Evolutionary conservation across 805 yeast species (phyloP).

Genomic region (Candida qinlingensis): DNA sequence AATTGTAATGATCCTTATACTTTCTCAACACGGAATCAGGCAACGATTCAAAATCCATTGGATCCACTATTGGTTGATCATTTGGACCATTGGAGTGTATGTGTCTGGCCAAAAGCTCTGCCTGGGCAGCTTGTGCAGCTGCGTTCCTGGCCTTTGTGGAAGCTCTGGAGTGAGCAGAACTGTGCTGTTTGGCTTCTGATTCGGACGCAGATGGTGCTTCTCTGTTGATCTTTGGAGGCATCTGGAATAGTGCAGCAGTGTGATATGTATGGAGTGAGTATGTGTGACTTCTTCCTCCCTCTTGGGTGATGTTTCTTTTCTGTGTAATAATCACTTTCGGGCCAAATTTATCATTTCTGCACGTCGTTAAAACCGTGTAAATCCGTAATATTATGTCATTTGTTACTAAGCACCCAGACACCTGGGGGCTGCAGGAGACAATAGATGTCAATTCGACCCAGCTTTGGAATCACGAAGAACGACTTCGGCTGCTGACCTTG

Average conservation of each 20-base stretch:
- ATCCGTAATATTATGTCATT: too few relatives aligned
- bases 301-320: background rate
- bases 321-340: too few relatives aligned
- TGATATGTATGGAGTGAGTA: background rate
- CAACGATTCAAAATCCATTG: conserved; percentile 64
- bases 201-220: conserved; percentile 24
- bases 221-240: conserved; percentile 25
- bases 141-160: conserved; percentile 57
- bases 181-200: conserved; percentile 13
- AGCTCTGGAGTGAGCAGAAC: conserved; percentile 29
- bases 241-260: background rate
- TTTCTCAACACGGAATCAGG: conserved; percentile 61
- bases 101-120: conserved; percentile 60
- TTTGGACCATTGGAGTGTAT: conserved; percentile 71
- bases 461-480: too few relatives aligned
- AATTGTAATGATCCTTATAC: conserved; percentile 57
- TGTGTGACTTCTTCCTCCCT: background rate
- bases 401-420: too few relatives aligned
- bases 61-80: conserved; percentile 44
- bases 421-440: too few relatives aligned
- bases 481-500: too few relatives aligned
- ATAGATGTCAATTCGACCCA: too few relatives aligned
- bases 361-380: too few relatives aligned
- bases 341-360: too few relatives aligned
- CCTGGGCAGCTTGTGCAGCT: conserved; percentile 63